Evolutionary conservation across 2,329 filamentous ascomycete genomes (phyloP).

Genomic region (Phyllosticta citribraziliensis): DNA sequence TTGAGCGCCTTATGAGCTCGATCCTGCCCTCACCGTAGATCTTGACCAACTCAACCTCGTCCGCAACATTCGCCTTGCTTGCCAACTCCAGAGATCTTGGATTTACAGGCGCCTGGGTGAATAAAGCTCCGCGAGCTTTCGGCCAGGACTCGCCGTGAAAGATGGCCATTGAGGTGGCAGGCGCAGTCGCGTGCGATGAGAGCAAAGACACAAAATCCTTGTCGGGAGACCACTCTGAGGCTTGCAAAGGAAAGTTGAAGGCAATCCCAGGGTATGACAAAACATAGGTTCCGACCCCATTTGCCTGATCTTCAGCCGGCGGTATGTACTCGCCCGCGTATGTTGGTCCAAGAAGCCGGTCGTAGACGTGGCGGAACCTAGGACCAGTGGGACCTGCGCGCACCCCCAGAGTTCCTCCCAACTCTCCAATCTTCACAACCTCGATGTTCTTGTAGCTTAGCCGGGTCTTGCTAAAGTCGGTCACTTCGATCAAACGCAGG

Average conservation of each 20-base stretch:
- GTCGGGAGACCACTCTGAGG: conserved; percentile 63
- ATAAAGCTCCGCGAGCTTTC: conserved; percentile 66
- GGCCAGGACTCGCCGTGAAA: conserved; percentile 89
- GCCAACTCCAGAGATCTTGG: conserved; percentile 61
- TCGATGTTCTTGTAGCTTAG: conserved; percentile 76
- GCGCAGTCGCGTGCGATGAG: conserved; percentile 64
- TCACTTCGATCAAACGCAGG: conserved; percentile 78
- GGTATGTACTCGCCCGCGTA: conserved; percentile 88
- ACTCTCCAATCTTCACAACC: conserved; percentile 53
- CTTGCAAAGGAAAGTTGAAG: conserved; percentile 75
- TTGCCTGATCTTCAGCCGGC: conserved; percentile 42
- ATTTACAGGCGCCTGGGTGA: conserved; percentile 63
- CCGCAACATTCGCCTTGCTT: conserved; percentile 60
- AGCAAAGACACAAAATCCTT: conserved; percentile 79
- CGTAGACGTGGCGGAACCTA: conserved; percentile 81
- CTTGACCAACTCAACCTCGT: conserved; percentile 74
- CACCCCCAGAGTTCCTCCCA: conserved; percentile 12
- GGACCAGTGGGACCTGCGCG: conserved; percentile 47
- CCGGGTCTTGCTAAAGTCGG: conserved; percentile 78
- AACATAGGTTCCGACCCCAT: conserved; percentile 63
- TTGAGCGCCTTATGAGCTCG: conserved; percentile 65
- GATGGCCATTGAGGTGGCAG: conserved; percentile 79
- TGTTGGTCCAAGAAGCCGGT: conserved; percentile 83
- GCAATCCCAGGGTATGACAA: conserved; percentile 91
- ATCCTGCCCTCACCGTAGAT: conserved; percentile 70